Conservation (phyloP, 148 eudicot species). For the Rhododendron vialii region DNA sequence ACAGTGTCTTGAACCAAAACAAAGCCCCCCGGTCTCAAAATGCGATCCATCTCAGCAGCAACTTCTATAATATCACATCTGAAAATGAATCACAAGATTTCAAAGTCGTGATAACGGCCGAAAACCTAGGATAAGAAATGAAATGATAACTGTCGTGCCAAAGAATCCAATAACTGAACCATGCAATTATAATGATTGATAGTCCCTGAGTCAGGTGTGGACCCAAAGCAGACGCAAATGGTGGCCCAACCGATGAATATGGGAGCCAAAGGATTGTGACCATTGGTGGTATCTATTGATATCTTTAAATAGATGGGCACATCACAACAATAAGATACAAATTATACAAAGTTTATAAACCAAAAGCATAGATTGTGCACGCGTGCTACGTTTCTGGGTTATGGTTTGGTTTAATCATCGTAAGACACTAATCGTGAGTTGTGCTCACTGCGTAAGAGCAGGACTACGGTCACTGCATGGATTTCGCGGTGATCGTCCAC, state of each 20-base stretch:
- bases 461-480: no score
- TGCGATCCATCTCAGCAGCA: conserved; percentile 79
- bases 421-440: not conserved
- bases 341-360: not conserved
- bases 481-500: no score
- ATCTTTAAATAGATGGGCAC: not conserved
- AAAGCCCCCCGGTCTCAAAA: conserved; percentile 74
- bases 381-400: not conserved
- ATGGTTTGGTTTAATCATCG: not conserved
- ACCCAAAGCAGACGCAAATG: not conserved
- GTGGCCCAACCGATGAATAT: not conserved
- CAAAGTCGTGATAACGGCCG: not conserved
- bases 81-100: conserved; percentile 13
- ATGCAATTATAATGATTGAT: not conserved
- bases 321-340: not conserved
- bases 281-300: not conserved
- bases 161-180: not conserved
- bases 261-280: not conserved
- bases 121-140: not conserved
- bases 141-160: not conserved
- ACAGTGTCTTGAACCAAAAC: conserved; percentile 58
- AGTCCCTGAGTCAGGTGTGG: not conserved
- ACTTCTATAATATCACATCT: conserved; percentile 72
- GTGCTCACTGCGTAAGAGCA: not conserved
- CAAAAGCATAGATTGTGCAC: not conserved